phyloP scores from a whole-genome alignment of 257 asterid genomes.

The Anisodus acutangulus region DNA sequence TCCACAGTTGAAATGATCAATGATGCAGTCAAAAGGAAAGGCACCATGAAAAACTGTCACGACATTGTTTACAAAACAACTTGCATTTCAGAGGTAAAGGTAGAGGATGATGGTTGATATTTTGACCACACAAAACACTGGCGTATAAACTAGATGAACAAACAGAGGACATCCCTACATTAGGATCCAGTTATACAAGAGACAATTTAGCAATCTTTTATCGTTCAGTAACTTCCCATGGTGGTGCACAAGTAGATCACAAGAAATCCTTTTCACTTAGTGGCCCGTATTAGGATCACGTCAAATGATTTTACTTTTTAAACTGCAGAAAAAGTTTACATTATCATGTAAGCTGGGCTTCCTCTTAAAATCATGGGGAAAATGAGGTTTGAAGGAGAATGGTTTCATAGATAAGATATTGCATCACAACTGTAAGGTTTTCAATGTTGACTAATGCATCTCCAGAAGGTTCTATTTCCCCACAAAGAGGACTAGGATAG shows the following conservation, averaged over 20 bases:
- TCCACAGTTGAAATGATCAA: background rate
- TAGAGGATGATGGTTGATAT: background rate
- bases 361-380: background rate
- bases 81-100: background rate
- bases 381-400: background rate
- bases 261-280: background rate
- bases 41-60: background rate
- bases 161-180: background rate
- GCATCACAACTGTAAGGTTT: background rate
- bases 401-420: background rate
- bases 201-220: background rate
- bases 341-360: background rate
- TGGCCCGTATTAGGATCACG: background rate
- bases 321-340: background rate
- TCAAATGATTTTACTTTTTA: background rate
- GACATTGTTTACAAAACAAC: background rate
- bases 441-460: background rate
- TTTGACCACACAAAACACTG: background rate
- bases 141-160: conserved; percentile 4
- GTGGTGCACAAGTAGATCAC: background rate
- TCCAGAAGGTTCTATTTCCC: background rate
- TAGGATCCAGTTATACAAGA: background rate
- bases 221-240: background rate
- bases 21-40: conserved; percentile 18
- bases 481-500: background rate